Evolutionary conservation across 176 grass and related monocot species (phyloP), one percentile per base, ranked within the genome.

Genomic region (Aegilops speltoides): DNA sequence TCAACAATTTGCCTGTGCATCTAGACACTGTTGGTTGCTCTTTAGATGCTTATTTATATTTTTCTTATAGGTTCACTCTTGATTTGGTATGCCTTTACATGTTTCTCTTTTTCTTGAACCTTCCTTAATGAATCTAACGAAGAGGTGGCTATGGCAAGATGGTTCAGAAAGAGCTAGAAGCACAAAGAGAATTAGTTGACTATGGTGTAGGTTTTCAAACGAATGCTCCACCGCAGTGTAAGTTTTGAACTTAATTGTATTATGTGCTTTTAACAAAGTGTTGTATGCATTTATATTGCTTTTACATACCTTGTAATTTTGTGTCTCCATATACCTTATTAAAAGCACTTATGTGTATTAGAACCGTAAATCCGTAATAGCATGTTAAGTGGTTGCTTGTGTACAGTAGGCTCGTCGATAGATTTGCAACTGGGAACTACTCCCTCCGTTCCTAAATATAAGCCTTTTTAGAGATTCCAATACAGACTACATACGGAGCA

Each of bases 71-170:
- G 28, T 16, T 1, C 48, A 81, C 28, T 62, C 68, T 68, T 50
- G 22, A 75, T 76, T 59, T 79, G 19, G 13, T 64, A 77, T 79
- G 36, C 14, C 4, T 79, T 83, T 78, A 32, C 64, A 34, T 79
- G 34, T 65, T 79, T 20, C 36, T 23, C n/a, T 72, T 41, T 38
- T 23, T 25, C 28, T 84, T 10, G 37, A 37, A 29, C 4, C 40
- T 88, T 91, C 78, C 90, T 91, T 91, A 91, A 88, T 70, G 32
- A 88, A 72, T 85, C 40, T 77, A 63, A 91, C 90, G 90, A 78
- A 91, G 96, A 86, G 96, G 96, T 84, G 96, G 96, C 16, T 98
- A 98, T 54, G 96, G 96, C 64, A 98, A 98, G 90, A 73, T 98
- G 88, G 96, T 98, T 78, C 96, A 98, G 84, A 96, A 64, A 86